These are phyloP conservation scores for Pleurotus tuber-regium DNA, from an alignment of 768 basidiomycete genomes.

Conservation along the genomic window DNA sequence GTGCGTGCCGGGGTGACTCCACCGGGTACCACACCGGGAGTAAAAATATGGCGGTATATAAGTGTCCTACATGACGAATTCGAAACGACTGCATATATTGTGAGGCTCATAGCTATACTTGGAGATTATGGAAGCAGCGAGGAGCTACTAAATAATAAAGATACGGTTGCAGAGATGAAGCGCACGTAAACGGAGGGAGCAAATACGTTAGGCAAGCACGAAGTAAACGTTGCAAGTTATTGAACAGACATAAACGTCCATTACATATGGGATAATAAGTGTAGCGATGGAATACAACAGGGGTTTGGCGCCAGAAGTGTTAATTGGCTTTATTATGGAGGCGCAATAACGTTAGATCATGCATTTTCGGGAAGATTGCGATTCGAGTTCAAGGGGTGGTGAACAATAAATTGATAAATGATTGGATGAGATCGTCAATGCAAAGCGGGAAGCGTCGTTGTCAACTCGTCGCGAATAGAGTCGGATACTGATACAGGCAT, in stretches of 20 bases:
- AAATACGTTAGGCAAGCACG: background rate
- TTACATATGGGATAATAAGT: background rate
- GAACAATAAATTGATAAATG: background rate
- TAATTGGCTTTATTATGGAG: background rate
- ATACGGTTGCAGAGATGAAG: background rate
- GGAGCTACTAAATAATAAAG: slow-evolving; percentile 1
- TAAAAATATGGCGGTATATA: background rate
- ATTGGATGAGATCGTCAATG: background rate
- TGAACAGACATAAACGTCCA: slow-evolving; percentile 1
- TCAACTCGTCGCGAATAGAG: slow-evolving; percentile 24
- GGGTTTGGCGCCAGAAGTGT: background rate
- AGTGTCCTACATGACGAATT: too few relatives aligned
- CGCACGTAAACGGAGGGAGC: background rate
- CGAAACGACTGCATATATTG: too few relatives aligned
- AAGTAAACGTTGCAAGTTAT: background rate
- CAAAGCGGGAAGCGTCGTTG: slow-evolving; percentile 13
- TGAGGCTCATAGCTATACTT: too few relatives aligned
- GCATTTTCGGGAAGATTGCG: slow-evolving; percentile 1
- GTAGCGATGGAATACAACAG: slow-evolving; percentile 1
- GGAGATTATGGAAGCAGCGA: background rate
- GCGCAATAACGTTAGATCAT: background rate
- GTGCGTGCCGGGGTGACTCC: background rate
- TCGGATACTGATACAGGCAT: slow-evolving; percentile 52
- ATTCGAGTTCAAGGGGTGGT: too few relatives aligned
- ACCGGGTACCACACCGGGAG: background rate